Conservation (phyloP, 306 rosid species). For the Gillenia trifoliata region DNA sequence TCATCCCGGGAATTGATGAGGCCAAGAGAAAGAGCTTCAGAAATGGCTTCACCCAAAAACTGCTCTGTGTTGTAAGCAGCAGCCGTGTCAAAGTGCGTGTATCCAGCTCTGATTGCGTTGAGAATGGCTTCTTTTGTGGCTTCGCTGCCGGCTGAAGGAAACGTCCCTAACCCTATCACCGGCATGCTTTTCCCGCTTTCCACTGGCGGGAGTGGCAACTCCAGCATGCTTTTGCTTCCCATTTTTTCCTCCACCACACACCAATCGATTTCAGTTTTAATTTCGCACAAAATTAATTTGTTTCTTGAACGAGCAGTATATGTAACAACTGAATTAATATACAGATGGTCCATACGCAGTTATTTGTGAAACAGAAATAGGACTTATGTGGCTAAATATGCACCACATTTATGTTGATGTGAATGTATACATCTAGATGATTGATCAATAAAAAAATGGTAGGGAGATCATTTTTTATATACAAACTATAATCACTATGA, state of each 20-base stretch:
- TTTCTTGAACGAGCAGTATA: too few species aligned
- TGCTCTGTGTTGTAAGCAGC: conserved; percentile 20
- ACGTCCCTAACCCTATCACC: conserved; percentile 25
- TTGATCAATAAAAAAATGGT: too few species aligned
- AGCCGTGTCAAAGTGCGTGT: conserved; percentile 34
- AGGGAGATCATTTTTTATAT: too few species aligned
- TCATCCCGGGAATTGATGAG: conserved; percentile 45
- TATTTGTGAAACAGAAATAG: too few species aligned
- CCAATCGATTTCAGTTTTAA: too few species aligned
- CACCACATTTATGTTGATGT: too few species aligned
- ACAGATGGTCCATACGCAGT: too few species aligned
- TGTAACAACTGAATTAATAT: too few species aligned
- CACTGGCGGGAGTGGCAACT: not conserved
- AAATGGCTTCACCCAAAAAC: conserved; percentile 27
- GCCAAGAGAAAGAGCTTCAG: conserved; percentile 27
- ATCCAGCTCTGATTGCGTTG: conserved; percentile 31
- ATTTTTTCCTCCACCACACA: not conserved
- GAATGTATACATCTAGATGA: too few species aligned
- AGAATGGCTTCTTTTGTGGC: conserved; percentile 16
- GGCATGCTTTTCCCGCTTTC: conserved; percentile 12
- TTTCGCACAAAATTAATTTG: too few species aligned
- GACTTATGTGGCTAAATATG: too few species aligned
- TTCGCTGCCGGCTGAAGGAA: not conserved
- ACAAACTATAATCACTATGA: too few species aligned
- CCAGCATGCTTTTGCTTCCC: not conserved